Base-by-base conservation (phyloP, 768 basidiomycete species). In the Holtermanniella nyarrowii region DNA sequence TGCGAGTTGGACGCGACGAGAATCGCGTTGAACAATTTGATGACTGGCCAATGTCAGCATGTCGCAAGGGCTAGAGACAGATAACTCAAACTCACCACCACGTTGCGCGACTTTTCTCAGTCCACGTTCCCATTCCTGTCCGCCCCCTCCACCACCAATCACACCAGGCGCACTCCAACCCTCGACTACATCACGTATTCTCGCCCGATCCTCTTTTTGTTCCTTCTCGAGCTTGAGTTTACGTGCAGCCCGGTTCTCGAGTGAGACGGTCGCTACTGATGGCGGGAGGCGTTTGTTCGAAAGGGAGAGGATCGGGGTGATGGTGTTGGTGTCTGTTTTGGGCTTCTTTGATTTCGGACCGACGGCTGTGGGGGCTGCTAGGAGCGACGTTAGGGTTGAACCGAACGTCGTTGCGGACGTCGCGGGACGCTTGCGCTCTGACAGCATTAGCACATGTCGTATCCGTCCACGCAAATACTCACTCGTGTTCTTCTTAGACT, bases 21-120 rank as follows among this genome's bases (percentile, higher is more conserved):
- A 49, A 73, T 73, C 18, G 72, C 71, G 58, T 73, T 73, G 64
- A 73, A 73, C 20, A 73, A 65, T 23, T 71, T 71, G 66, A 73
- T 68, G 20, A 73, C 72, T 72, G 53, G 5, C 24, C 16, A 31
- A 41, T 7, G 31, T 37, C 31, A 37, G 31, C 31, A 16, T 7
- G 31, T 37, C 16, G 31, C 31, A 37, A 37, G 10, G 7, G 31
- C 31, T 37, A 7, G 31, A 37, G 7, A 16, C 10, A 16, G 7
- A 37, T 7, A 37, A 16, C 31, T 37, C 31, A 10, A 1, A 68
- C 71, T 66, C 26, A 71, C 71, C 71, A 58, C 72, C 72, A 31
- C 68, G 50, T 53, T 73, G 72, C 13, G 72, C 72, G 2, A 65
- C 62, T 63, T 73, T 73, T 46, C 69, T 63, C 59, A 73, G 53